Conservation (phyloP, 2,329 filamentous ascomycete species). For the Paecilomyces dactylethromorphus region DNA sequence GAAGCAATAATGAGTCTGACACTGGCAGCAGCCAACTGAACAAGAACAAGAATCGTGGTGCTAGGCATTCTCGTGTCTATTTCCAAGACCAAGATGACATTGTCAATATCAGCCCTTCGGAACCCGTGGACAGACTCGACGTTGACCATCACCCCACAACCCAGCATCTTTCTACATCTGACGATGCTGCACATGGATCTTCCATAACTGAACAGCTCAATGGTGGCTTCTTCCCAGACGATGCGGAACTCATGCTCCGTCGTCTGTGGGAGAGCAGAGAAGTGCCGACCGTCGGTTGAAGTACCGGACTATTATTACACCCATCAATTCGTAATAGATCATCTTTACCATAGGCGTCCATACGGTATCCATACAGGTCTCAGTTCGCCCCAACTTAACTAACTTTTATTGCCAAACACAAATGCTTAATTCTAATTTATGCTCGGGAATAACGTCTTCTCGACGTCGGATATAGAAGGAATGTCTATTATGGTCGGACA, state of each 20-base stretch:
- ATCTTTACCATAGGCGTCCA: neutral
- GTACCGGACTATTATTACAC: neutral
- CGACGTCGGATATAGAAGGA: too few relatives aligned
- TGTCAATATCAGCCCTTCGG: constrained; percentile 18
- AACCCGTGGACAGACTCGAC: constrained; percentile 9
- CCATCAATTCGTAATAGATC: neutral
- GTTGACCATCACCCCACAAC: constrained; percentile 23
- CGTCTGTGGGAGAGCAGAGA: constrained; percentile 40
- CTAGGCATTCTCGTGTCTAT: constrained; percentile 20
- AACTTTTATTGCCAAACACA: neutral
- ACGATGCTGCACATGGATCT: constrained; percentile 18
- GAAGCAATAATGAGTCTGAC: neutral
- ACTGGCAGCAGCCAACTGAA: constrained; percentile 15
- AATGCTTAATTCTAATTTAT: neutral
- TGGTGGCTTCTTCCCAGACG: constrained; percentile 19
- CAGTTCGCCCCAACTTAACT: neutral
- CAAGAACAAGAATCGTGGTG: constrained; percentile 15
- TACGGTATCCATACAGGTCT: neutral
- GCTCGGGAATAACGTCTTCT: neutral
- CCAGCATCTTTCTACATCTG: constrained; percentile 27
- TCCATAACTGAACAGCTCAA: constrained; percentile 15
- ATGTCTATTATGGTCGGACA: neutral
- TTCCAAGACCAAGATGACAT: constrained; percentile 27
- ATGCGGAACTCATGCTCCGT: constrained; percentile 33
- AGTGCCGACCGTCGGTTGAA: constrained; percentile 27